These are phyloP conservation scores for Aspergillus caelatus DNA, from an alignment of 2,329 filamentous ascomycete species.

Conservation along the genomic window DNA sequence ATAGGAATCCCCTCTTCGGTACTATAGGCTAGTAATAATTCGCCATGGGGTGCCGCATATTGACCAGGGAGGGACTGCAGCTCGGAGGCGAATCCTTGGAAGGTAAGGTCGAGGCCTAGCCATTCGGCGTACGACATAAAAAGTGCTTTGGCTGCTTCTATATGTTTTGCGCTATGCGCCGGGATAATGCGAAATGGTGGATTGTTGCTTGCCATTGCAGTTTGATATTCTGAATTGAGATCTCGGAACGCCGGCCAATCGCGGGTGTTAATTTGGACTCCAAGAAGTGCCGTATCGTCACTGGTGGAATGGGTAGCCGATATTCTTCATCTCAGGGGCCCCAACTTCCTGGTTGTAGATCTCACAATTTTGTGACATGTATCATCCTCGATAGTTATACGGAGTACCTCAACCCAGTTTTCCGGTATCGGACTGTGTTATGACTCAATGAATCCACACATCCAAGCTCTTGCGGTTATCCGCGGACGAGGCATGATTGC, in stretches of 20 bases:
- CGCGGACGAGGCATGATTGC: not conserved
- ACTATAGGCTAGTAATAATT: conserved; percentile 50
- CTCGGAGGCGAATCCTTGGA: conserved; percentile 59
- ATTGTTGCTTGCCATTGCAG: not conserved
- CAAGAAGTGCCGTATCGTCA: not conserved
- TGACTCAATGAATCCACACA: conserved; percentile 3
- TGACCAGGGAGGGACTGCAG: conserved; percentile 57
- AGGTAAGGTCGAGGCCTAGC: conserved; percentile 58
- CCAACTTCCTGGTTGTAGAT: not conserved
- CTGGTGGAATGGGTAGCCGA: not conserved
- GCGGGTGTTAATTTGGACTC: not conserved
- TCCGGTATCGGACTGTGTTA: conserved; percentile 6
- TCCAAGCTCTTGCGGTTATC: not conserved
- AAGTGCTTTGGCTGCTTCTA: conserved; percentile 44
- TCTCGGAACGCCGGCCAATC: not conserved
- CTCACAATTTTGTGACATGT: not conserved
- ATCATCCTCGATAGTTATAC: not conserved
- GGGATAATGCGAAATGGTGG: conserved; percentile 31
- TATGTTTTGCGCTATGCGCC: conserved; percentile 48
- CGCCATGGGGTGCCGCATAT: conserved; percentile 51
- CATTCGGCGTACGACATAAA: conserved; percentile 48
- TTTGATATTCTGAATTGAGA: not conserved
- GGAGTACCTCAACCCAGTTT: no score
- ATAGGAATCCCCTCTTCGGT: conserved; percentile 30
- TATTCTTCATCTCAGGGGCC: not conserved